Evolutionary conservation across 2,329 filamentous ascomycete genomes (phyloP), one percentile per base, ranked within the genome.

Genomic region (Alternaria arbusti): DNA sequence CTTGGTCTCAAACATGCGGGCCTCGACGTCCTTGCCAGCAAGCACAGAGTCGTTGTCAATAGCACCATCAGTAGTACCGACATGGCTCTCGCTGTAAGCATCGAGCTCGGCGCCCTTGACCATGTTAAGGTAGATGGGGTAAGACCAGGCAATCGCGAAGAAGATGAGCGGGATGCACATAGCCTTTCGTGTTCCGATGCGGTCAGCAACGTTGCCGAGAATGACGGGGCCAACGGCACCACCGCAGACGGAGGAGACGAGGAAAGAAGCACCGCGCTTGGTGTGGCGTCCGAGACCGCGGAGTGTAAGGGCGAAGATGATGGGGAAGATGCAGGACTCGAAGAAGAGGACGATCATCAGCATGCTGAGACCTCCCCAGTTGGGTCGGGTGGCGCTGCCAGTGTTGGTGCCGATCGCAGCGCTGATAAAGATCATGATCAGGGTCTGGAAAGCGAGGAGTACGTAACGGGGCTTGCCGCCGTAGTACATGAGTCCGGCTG

Each of bases 301-400:
- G 12, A 80, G 73, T 1, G 74, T 74, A 4, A 79, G 69, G 1
- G 79, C 77, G 64, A 80, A 79, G 66, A 80, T 80, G 60, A 78
- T 78, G 4, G 79, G 77, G 72, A 81, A 80, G 60, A 80, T 77
- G 63, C 76, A 79, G 23, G 70, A 75, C 57, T 80, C 78, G 68
- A 80, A 80, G 71, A 79, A 80, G 22, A 79, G 70, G 1, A 79
- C 77, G 20, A 80, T 66, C 73, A 79, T 79, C 15, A 80, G 68
- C 71, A 80, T 78, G 52, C 70, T 59, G 13, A 79, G 67, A 60
- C 76, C 78, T 17, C 77, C 77, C 77, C 76, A 80, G 72, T 80
- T 80, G 30, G 77, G 59, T 3, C 59, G 23, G 3, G 36, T 68
- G 12, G 67, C 65, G 59, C 66, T 62, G 30, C 78, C 78, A 6